phyloP scores from a whole-genome alignment of 2,329 filamentous ascomycete species.

The Tolypocladium tropicale region DNA sequence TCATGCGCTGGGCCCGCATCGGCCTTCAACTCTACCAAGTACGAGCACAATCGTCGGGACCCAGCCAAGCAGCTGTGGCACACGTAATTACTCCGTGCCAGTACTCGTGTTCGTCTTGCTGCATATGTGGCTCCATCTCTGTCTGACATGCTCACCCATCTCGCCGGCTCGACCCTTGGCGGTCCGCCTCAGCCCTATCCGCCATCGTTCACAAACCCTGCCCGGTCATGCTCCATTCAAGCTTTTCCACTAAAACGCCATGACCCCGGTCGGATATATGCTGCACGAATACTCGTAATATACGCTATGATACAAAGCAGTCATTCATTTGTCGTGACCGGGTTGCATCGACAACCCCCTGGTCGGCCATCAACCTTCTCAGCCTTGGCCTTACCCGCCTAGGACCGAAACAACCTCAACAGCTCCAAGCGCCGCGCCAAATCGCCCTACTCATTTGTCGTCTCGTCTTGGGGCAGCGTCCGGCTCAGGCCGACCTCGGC shows the following conservation, averaged over 20 bases:
- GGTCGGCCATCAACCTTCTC: neutral
- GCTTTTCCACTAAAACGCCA: neutral
- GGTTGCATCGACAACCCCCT: neutral
- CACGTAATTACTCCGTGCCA: no score
- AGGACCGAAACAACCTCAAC: neutral
- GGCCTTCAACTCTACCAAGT: neutral
- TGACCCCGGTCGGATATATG: neutral
- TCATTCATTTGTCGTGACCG: neutral
- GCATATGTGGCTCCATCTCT: neutral
- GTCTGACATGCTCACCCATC: neutral
- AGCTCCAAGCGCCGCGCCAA: neutral
- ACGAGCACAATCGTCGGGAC: neutral
- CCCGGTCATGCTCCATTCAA: neutral
- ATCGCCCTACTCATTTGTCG: conserved; percentile 1
- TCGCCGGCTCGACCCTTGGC: neutral
- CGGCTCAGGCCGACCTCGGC: conserved; percentile 56
- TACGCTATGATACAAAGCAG: neutral
- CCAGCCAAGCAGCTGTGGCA: neutral
- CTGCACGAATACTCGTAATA: no score
- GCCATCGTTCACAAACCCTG: neutral
- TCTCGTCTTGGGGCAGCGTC: conserved; percentile 30
- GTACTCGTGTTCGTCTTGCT: neutral
- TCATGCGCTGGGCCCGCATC: neutral
- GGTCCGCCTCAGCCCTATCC: neutral
- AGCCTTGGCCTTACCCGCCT: neutral